These are phyloP conservation scores for Dactylis glomerata DNA, from an alignment of 176 grass and related monocot species.

Conservation along the genomic window DNA sequence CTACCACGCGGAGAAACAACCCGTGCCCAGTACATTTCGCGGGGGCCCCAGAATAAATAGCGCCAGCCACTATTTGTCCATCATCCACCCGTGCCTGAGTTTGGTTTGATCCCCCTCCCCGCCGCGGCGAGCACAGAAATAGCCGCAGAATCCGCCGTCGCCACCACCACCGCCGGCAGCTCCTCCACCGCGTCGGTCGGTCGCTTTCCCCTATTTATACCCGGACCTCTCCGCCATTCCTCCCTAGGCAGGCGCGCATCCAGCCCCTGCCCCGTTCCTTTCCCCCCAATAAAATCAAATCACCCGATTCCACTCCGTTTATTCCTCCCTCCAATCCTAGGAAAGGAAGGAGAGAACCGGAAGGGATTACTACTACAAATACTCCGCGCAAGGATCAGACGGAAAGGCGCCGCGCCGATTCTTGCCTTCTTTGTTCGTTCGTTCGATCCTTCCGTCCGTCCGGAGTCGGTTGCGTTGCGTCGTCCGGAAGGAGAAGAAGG, in stretches of 20 bases:
- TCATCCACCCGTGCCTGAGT: not conserved
- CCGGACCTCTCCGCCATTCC: not conserved
- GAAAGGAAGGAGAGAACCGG: not conserved
- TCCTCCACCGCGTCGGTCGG: constrained; percentile 2
- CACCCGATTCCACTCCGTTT: not conserved
- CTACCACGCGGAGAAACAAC: not conserved
- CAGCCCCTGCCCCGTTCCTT: constrained; percentile 34
- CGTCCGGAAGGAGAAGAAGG: not conserved
- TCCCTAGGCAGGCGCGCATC: constrained; percentile 68
- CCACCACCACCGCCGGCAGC: not conserved
- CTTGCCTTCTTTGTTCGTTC: not conserved
- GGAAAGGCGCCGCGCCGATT: not conserved
- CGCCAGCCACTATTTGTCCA: not conserved
- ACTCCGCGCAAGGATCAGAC: not conserved
- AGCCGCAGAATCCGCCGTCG: not conserved
- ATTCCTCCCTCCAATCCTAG: not conserved
- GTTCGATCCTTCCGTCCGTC: not conserved
- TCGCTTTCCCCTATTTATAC: constrained; percentile 53
- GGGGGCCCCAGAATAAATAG: not conserved
- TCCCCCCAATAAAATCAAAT: not conserved
- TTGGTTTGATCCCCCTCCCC: too few relatives aligned
- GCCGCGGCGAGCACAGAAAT: not conserved
- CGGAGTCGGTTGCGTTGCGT: not conserved
- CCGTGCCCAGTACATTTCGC: not conserved
- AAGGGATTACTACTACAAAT: not conserved